A percentile compares a stretch with the other conserved stretches of the same genome.
These are phyloP conservation scores for Pseudisothecium myosuroides DNA, from an alignment of 225 moss, liverwort and hornwort genomes.

Conservation along the genomic window DNA sequence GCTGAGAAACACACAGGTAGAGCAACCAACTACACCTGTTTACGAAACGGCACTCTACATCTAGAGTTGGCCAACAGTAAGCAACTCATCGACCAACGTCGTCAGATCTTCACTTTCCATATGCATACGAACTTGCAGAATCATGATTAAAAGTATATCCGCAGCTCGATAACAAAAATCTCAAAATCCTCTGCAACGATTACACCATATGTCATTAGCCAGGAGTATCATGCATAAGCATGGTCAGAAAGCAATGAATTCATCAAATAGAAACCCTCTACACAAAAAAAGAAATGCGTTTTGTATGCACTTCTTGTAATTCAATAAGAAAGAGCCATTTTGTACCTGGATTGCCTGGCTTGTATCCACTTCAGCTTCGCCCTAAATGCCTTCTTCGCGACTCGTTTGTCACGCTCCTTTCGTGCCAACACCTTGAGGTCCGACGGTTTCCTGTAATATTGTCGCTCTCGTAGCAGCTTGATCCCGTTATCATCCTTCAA, in stretches of 20 bases:
- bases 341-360: conserved; percentile 57
- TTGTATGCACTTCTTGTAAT: background rate
- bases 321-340: background rate
- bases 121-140: background rate
- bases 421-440: conserved; percentile 66
- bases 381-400: conserved; percentile 55
- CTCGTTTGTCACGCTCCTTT: conserved; percentile 80
- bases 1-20: background rate
- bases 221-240: background rate
- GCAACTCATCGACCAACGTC: background rate
- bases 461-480: conserved; percentile 53
- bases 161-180: background rate
- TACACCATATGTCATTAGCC: background rate
- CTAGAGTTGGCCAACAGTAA: background rate
- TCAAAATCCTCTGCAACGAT: conserved; percentile 34
- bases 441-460: conserved; percentile 65
- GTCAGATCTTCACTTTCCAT: background rate
- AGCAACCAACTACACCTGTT: background rate
- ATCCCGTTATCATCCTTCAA: conserved; percentile 77
- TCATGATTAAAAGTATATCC: background rate
- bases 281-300: background rate
- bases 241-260: background rate
- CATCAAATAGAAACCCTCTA: background rate
- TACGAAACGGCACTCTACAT: background rate
- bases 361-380: conserved; percentile 84